Evolutionary conservation across 768 basidiomycete species (phyloP), one percentile per base, ranked within the genome.

Genomic region (Cystofilobasidium ferigula): DNA sequence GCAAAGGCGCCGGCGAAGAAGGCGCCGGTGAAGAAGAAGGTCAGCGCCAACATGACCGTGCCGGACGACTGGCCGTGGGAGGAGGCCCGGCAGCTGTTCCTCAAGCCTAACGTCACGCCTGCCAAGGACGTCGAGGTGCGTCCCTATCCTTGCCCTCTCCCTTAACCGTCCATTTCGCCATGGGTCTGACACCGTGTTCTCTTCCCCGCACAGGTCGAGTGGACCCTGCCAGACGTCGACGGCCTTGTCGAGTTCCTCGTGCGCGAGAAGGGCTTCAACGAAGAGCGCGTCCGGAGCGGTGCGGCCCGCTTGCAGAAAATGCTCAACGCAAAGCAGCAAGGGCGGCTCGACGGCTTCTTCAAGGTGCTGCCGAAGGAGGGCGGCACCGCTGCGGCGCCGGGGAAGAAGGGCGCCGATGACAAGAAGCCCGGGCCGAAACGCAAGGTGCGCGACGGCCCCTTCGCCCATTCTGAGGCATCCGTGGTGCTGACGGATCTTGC

Each of bases 61-160:
- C 94, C 95, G 0, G 92, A 92, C 53, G 85, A 94, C 67, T 99
- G 94, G 94, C 89, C 89, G 57, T 98, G 89, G 89, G 85, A 93
- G 75, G 86, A 91, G 69, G 95, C 95, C 42, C 92, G 92, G 77
- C 82, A 85, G 74, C 73, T 99, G 30, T 99, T 99, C 72, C 77
- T 86, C 76, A 83, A 86, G 59, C 95, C 95, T 2, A 90, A 95
- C 67, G 94, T 99, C 26, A 78, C 84, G 10, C 87, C 90, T 30
- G 86, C 90, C 2, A 84, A 86, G 56, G 81, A 97, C 71, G 74
- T 97, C 30, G 88, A 95, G 78, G 92, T 94, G 69, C 45, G 78
- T 71, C 20, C 36, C 56, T 14, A 6, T 36, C n/a, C 18, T 32
- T 42, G 34, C 24, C 45, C n/a, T 30, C 32, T 34, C 34, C 22